phyloP scores from a whole-genome alignment of 164 flowering plant species.

The Magnolia officinalis region DNA sequence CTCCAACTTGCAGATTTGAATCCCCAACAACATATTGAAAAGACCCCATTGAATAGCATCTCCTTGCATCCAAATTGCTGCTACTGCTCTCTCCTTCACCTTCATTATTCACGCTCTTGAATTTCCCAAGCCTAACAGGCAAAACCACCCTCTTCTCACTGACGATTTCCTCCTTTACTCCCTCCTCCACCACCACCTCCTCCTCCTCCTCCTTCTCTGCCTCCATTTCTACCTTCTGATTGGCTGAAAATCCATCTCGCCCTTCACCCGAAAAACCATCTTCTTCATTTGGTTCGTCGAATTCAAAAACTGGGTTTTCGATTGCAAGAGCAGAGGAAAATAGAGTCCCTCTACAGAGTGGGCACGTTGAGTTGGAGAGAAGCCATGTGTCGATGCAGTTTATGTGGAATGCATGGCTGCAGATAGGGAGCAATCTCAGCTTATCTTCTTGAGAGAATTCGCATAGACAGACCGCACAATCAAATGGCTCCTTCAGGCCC shows the following conservation, averaged over 20 bases:
- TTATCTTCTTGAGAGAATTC: constrained; percentile 62
- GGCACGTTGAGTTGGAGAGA: constrained; percentile 82
- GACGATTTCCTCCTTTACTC: constrained; percentile 25
- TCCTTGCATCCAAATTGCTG: constrained; percentile 59
- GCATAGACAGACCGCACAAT: constrained; percentile 83
- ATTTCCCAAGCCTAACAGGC: constrained; percentile 78
- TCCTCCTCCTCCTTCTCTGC: constrained; percentile 25
- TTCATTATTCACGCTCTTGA: constrained; percentile 36
- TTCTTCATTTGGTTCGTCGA: constrained; percentile 30
- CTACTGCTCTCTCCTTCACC: constrained; percentile 43
- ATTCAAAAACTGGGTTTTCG: constrained; percentile 43
- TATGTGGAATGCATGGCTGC: constrained; percentile 82
- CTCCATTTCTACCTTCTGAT: constrained; percentile 18
- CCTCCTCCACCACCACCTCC: constrained; percentile 10
- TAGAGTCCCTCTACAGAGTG: constrained; percentile 66
- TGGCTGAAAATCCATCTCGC: constrained; percentile 23
- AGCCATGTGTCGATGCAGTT: constrained; percentile 88
- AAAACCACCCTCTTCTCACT: constrained; percentile 47
- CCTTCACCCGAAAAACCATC: constrained; percentile 29
- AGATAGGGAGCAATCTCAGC: constrained; percentile 68
- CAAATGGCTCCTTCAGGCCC: constrained; percentile 75
- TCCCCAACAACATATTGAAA: constrained; percentile 67
- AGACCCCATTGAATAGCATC: constrained; percentile 80
- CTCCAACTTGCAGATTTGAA: constrained; percentile 36
- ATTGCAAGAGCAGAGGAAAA: constrained; percentile 24